Conservation (phyloP, 2,329 filamentous ascomycete genomes). For the Ramularia endophylla region DNA sequence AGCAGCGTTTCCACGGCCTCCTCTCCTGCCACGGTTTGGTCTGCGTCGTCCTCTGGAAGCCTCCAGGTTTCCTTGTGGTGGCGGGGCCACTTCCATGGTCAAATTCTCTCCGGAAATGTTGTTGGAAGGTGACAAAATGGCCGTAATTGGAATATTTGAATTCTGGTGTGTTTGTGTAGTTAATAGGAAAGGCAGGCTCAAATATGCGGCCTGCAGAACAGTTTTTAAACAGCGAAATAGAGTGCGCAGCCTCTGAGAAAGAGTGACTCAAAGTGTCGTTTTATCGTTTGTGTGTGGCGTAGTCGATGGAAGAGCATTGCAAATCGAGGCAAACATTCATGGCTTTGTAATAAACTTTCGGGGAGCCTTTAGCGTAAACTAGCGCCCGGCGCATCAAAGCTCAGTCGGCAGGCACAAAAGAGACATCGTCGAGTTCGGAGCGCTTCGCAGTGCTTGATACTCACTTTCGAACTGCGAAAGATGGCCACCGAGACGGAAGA, state of each 20-base stretch:
- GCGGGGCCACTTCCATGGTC: constrained; percentile 10
- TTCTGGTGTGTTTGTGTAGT: no score
- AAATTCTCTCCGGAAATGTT: neutral
- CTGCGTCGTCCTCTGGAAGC: constrained; percentile 9
- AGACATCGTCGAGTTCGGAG: neutral
- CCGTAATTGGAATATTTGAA: neutral
- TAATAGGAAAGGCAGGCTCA: no score
- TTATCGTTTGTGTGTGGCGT: constrained; percentile 1
- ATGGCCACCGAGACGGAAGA: constrained; percentile 16
- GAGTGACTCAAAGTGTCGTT: neutral
- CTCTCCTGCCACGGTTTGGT: constrained; percentile 25
- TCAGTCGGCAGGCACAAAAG: neutral
- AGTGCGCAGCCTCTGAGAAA: no score
- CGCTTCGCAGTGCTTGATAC: constrained; percentile 1
- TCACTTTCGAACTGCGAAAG: neutral
- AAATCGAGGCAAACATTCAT: no score
- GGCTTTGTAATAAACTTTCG: no score
- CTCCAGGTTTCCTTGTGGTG: constrained; percentile 2
- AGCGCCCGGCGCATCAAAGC: constrained; percentile 6
- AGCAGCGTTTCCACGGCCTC: constrained; percentile 11
- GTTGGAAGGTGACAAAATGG: no score
- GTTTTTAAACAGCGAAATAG: neutral
- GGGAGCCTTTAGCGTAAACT: neutral
- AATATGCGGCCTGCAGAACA: no score
- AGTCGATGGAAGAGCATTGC: neutral